Base-by-base conservation (phyloP, 352 stramenopile species). In the Pythium scleroteichum region DNA sequence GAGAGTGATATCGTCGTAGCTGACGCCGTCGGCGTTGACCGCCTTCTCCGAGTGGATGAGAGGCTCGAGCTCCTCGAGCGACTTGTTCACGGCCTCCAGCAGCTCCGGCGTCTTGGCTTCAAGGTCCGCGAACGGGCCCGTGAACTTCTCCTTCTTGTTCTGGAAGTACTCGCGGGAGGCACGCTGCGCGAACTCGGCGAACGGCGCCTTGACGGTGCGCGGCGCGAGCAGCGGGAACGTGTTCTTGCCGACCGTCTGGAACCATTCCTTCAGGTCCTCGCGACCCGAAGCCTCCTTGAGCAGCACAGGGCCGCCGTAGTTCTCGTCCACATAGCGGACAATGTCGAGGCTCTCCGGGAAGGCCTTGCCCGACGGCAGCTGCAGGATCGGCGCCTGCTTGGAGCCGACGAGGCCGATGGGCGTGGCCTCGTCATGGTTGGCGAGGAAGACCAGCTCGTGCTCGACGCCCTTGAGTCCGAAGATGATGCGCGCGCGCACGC, bases 341-440 rank as follows among this genome's bases (percentile, higher is more conserved):
- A 87, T 81, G 59, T 84, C 77, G 69, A 81, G 79, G 62, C 66
- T 79, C 72, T 87, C 77, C 2, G 75, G 62, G 61, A 85, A 78
- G 23, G 73, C 70, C 44, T 76, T 73, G 42, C 69, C 73, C 4
- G 54, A 62, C n/a, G 77, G 60, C 4, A 72, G 69, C 47, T 75
- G 61, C n/a, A 87, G 65, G 63, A 87, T 84, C 2, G 77, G 77
- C 23, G 70, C 72, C 49, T 76, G 64, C 63, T 83, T 83, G 49
- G 59, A 66, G 40, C 74, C 74, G 20, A 83, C 72, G 19, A 83
- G 68, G 0, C 49, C 63, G 33, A 79, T 76, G 42, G 77, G 77
- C 19, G 74, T 83, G 41, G 63, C 67, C 45, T 84, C 74, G 60
- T 84, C 77, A 64, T 87, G 72, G 65, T 53, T 80, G 46, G 72